Evolutionary conservation across 2,329 filamentous ascomycete genomes (phyloP).

Genomic region (Apiospora marii): DNA sequence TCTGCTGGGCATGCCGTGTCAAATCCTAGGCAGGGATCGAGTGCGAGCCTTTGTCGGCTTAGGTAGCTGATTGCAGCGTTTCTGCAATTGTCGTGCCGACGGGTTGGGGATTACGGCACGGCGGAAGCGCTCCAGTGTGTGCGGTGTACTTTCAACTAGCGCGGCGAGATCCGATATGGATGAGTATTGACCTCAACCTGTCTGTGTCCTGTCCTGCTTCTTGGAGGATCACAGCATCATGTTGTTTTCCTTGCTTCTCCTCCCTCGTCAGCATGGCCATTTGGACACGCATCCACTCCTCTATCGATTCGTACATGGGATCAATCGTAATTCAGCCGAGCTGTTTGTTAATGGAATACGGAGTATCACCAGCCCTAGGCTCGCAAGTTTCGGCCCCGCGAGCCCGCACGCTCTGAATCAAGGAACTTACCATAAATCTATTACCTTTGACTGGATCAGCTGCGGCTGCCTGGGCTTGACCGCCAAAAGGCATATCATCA

Average conservation of each 20-base stretch:
- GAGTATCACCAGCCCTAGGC: conserved; percentile 13
- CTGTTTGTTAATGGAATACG: neutral
- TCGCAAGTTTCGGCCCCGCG: conserved; percentile 16
- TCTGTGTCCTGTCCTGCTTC: neutral
- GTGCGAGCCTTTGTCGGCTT: neutral
- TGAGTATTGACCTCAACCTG: neutral
- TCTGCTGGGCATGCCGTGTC: neutral
- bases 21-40: neutral
- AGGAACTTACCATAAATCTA: neutral
- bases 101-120: conserved; percentile 8
- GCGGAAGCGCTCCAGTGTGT: neutral
- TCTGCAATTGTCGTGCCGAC: conserved; percentile 11
- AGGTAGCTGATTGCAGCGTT: neutral
- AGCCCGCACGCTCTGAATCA: conserved; percentile 10
- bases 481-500: conserved; percentile 8
- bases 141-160: conserved; percentile 1
- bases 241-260: neutral
- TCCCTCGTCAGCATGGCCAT: neutral
- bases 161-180: conserved; percentile 2
- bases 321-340: neutral
- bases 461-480: conserved; percentile 15
- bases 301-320: neutral
- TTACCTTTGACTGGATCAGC: conserved; percentile 8
- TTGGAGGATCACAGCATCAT: neutral
- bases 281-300: neutral